These are phyloP conservation scores for Urtica urens DNA, from an alignment of 306 rosid species.

Conservation along the genomic window DNA sequence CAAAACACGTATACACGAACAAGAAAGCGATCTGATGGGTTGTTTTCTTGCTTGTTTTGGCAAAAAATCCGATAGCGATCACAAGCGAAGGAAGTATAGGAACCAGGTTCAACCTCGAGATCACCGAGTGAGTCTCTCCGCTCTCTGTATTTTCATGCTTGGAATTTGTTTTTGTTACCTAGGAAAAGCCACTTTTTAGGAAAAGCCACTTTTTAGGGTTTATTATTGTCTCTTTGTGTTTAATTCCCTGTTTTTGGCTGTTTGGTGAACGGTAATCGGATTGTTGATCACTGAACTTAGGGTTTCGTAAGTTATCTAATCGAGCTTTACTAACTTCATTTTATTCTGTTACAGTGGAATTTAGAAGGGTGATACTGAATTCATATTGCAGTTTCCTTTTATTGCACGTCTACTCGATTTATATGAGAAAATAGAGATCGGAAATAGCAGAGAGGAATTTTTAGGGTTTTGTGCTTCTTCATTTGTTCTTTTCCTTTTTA, in stretches of 20 bases:
- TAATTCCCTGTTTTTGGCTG: not conserved
- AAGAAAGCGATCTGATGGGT: conserved; percentile 39
- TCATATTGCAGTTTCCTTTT: too few relatives aligned
- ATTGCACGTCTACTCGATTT: too few relatives aligned
- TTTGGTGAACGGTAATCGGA: not conserved
- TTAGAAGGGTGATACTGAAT: too few relatives aligned
- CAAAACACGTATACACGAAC: not conserved
- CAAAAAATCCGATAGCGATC: conserved; percentile 38
- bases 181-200: not conserved
- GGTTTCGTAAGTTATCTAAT: too few relatives aligned
- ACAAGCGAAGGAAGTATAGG: conserved; percentile 26
- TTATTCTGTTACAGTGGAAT: too few relatives aligned
- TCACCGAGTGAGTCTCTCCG: conserved; percentile 21
- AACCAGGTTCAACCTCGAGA: conserved; percentile 32
- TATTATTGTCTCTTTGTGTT: conserved; percentile 2
- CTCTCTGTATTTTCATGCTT: not conserved
- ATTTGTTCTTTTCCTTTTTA: too few relatives aligned
- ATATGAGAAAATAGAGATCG: too few relatives aligned
- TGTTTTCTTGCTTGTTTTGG: conserved; percentile 77
- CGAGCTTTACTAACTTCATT: too few relatives aligned
- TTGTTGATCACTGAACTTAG: not conserved
- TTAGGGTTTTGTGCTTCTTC: too few relatives aligned
- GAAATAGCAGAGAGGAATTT: too few relatives aligned
- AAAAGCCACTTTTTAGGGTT: not conserved
- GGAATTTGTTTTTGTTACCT: not conserved